A percentile compares a stretch with the other conserved stretches of the same genome.
Evolutionary conservation across 345 rosid genomes (phyloP).

Genomic region (Lepidium aucheri): DNA sequence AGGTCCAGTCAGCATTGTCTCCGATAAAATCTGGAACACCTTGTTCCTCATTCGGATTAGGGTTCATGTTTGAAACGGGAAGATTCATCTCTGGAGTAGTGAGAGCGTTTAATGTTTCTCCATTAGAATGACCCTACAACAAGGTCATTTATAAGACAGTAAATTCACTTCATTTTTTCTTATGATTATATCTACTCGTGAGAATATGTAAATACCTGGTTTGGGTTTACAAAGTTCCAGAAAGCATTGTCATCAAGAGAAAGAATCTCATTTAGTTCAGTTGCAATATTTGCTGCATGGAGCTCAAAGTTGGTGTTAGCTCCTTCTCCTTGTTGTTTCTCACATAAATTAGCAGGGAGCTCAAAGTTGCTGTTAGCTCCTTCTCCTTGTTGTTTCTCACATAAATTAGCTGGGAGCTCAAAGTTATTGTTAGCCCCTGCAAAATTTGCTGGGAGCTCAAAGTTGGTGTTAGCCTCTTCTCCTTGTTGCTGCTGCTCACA

Average conservation of each 20-base stretch:
- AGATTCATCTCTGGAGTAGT: slow-evolving; percentile 1
- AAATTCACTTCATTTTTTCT: neutral
- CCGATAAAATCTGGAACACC: no score
- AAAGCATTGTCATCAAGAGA: slow-evolving; percentile 2
- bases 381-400: neutral
- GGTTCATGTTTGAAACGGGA: no score
- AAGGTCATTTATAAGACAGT: neutral
- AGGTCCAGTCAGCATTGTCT: neutral
- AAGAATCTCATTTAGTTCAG: slow-evolving; percentile 2
- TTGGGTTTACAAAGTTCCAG: neutral
- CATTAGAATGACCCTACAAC: slow-evolving; percentile 5
- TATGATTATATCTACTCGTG: no score
- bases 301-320: neutral
- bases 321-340: neutral
- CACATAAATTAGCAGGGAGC: neutral
- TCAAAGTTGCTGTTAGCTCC: neutral
- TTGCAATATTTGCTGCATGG: neutral
- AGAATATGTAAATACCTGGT: slow-evolving; percentile 13
- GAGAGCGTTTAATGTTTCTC: slow-evolving; percentile 8
- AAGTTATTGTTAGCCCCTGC: neutral
- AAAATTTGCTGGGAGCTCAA: neutral
- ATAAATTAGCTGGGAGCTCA: neutral
- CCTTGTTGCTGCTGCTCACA: neutral
- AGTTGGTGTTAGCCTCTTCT: neutral
- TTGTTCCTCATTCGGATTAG: no score